A percentile compares a stretch with the other conserved stretches of the same genome.
Conservation (phyloP, 2,329 filamentous ascomycete species). For the Verticillium dahliae region DNA sequence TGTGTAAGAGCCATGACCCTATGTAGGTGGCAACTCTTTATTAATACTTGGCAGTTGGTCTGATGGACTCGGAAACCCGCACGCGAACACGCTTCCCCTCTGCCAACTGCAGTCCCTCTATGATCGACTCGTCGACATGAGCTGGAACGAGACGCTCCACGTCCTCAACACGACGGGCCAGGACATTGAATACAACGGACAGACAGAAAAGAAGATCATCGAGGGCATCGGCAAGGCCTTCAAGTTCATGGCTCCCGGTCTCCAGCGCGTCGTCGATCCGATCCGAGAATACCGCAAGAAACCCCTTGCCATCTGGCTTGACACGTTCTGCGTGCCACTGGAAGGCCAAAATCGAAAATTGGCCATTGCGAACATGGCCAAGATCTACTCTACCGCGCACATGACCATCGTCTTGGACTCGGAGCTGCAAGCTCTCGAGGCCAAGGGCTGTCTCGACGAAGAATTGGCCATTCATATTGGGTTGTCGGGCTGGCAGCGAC, state of each 20-base stretch:
- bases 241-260: neutral
- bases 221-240: neutral
- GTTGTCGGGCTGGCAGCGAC: neutral
- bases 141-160: neutral
- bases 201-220: neutral
- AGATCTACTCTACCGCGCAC: neutral
- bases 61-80: neutral
- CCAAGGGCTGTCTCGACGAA: neutral
- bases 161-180: neutral
- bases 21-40: neutral
- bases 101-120: neutral
- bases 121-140: neutral
- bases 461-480: neutral
- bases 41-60: neutral
- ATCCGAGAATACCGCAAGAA: neutral
- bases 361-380: neutral
- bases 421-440: neutral
- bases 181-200: neutral
- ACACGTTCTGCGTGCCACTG: neutral
- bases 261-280: neutral
- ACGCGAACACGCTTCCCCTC: neutral
- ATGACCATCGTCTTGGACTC: neutral
- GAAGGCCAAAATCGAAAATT: neutral
- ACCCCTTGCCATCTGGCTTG: neutral
- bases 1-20: neutral